These are phyloP conservation scores for Phytophthora cryptogea DNA, from an alignment of 352 stramenopile species.

Conservation along the genomic window DNA sequence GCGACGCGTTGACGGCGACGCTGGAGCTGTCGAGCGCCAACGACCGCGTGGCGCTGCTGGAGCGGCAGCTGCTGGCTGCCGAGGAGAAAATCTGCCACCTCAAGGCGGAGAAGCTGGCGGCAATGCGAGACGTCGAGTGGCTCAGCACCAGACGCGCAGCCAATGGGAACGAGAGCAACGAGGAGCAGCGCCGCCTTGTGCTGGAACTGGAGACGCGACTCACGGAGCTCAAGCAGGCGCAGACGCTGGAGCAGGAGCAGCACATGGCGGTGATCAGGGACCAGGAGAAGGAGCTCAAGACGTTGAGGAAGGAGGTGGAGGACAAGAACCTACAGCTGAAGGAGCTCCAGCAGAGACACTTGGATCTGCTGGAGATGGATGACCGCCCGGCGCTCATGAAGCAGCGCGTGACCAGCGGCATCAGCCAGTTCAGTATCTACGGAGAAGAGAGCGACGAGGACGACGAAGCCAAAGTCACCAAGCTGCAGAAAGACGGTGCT, in stretches of 20 bases:
- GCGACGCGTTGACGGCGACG: neutral
- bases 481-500: conserved; percentile 1
- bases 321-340: conserved; percentile 28
- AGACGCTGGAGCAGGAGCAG: conserved; percentile 52
- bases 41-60: conserved; percentile 51
- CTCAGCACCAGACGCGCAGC: conserved; percentile 23
- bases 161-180: conserved; percentile 6
- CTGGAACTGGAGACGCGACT: conserved; percentile 48
- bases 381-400: conserved; percentile 19
- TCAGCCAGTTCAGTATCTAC: conserved; percentile 36
- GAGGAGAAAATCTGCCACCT: conserved; percentile 82
- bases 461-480: conserved; percentile 20
- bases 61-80: conserved; percentile 60
- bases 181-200: conserved; percentile 32
- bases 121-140: conserved; percentile 59
- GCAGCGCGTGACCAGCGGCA: conserved; percentile 20
- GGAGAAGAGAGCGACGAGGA: conserved; percentile 35
- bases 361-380: conserved; percentile 42
- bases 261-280: conserved; percentile 66
- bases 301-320: conserved; percentile 38
- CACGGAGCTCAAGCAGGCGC: conserved; percentile 35
- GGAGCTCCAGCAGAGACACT: conserved; percentile 36
- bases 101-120: conserved; percentile 67
- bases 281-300: conserved; percentile 55
- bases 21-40: conserved; percentile 63